phyloP scores from a whole-genome alignment of 2,329 filamentous ascomycete species.

The Nothomitra cinnamomea region DNA sequence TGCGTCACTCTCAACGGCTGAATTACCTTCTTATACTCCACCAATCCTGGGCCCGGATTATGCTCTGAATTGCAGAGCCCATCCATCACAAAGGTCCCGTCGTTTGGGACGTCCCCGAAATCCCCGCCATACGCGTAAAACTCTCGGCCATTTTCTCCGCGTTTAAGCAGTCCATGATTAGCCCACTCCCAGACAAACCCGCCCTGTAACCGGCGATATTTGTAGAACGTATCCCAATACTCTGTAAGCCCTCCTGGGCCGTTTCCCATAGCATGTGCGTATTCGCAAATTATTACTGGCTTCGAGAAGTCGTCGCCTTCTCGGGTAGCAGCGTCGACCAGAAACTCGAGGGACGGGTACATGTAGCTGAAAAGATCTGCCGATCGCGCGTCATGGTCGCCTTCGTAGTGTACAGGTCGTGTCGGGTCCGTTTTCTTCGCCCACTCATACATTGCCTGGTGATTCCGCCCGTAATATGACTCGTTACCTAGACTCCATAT shows the following conservation, averaged over 20 bases:
- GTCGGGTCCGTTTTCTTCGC: constrained; percentile 39
- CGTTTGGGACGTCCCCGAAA: constrained; percentile 43
- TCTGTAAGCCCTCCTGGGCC: constrained; percentile 53
- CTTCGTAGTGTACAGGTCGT: constrained; percentile 49
- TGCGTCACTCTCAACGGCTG: constrained; percentile 33
- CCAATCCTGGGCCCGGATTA: constrained; percentile 36
- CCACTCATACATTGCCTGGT: constrained; percentile 49
- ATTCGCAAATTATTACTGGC: constrained; percentile 30
- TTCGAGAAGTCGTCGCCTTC: constrained; percentile 27
- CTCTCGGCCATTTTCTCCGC: constrained; percentile 23
- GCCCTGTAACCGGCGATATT: constrained; percentile 43
- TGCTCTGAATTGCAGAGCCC: constrained; percentile 38
- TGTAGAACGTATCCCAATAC: constrained; percentile 46
- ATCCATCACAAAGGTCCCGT: constrained; percentile 45
- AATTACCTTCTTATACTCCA: constrained; percentile 40
- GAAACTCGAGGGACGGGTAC: constrained; percentile 39
- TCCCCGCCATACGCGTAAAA: constrained; percentile 46
- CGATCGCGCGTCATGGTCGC: constrained; percentile 39
- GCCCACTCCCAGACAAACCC: constrained; percentile 53
- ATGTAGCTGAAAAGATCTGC: constrained; percentile 53
- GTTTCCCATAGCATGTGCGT: constrained; percentile 53
- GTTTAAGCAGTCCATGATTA: constrained; percentile 39
- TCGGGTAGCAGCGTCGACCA: constrained; percentile 29
- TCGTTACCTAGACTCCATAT: constrained; percentile 63
- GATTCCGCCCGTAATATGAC: constrained; percentile 53